Evolutionary conservation across 176 grass and related monocot genomes (phyloP).

Genomic region (Paspalum vaginatum): DNA sequence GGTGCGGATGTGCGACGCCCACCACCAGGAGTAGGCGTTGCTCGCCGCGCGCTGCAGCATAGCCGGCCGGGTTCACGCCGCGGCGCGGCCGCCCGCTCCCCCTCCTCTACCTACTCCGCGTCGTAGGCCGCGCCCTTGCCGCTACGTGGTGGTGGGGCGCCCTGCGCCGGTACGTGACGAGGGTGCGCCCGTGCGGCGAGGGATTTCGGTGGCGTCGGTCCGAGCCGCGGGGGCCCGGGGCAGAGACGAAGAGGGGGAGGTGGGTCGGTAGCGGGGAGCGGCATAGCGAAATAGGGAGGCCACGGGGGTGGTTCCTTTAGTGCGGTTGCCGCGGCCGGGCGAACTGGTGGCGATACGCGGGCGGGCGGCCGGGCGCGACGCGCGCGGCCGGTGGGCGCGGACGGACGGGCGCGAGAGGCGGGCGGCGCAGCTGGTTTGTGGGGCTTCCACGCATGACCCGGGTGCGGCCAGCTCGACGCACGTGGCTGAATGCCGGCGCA

Average conservation of each 20-base stretch:
- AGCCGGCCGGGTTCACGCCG: conserved; percentile 32
- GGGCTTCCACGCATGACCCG: not conserved
- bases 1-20: conserved; percentile 83
- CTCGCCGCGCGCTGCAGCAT: conserved; percentile 88
- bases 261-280: conserved; percentile 34
- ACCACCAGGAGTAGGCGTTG: conserved; percentile 97
- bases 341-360: conserved; percentile 2
- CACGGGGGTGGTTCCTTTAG: not conserved
- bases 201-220: not conserved
- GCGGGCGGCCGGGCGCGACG: not conserved
- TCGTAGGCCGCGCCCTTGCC: conserved; percentile 4
- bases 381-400: not conserved
- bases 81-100: conserved; percentile 15
- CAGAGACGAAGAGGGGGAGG: not conserved
- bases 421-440: not conserved
- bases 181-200: conserved; percentile 10
- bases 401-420: conserved; percentile 22
- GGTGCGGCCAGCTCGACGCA: not conserved
- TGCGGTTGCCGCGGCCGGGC: conserved; percentile 1
- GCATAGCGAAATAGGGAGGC: conserved; percentile 51
- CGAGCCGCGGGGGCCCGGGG: conserved; percentile 2
- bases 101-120: not conserved
- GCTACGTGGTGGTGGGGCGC: not conserved
- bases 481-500: conserved; percentile 3
- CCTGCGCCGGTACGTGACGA: not conserved